Conservation (phyloP, 2,329 filamentous ascomycete species). For the Monilinia fructicola region DNA sequence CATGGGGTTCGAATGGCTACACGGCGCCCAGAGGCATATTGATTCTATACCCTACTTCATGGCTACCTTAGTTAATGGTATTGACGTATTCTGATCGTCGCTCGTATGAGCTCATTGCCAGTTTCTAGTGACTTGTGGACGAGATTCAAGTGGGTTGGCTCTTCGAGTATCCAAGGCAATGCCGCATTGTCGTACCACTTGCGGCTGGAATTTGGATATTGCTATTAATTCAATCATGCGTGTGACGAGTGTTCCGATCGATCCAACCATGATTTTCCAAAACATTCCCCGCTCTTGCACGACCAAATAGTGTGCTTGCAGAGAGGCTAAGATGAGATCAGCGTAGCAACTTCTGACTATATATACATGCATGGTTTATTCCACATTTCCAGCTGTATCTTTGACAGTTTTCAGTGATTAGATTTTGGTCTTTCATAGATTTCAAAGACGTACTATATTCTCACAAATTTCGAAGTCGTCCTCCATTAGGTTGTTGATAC, state of each 20-base stretch:
- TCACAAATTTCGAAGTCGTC: too few relatives aligned
- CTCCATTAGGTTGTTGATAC: neutral
- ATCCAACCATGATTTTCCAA: neutral
- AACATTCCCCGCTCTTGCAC: constrained; percentile 8
- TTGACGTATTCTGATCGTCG: neutral
- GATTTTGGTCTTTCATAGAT: neutral
- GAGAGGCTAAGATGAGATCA: too few relatives aligned
- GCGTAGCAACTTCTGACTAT: neutral
- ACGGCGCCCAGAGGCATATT: constrained; percentile 22
- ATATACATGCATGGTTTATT: neutral
- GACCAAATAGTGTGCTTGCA: neutral
- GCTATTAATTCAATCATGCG: neutral
- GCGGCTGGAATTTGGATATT: neutral
- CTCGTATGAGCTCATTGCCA: neutral
- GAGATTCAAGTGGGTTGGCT: neutral
- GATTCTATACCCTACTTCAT: constrained; percentile 24
- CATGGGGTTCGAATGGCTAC: constrained; percentile 23
- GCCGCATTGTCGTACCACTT: neutral
- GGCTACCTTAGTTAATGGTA: constrained; percentile 24
- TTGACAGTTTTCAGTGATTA: neutral
- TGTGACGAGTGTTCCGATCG: neutral
- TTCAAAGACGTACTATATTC: too few relatives aligned
- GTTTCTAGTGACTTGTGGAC: neutral
- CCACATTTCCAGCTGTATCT: neutral
- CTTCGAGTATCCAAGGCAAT: neutral